phyloP scores from a whole-genome alignment of 2,329 filamentous ascomycete species.

The Emmonsia crescens region DNA sequence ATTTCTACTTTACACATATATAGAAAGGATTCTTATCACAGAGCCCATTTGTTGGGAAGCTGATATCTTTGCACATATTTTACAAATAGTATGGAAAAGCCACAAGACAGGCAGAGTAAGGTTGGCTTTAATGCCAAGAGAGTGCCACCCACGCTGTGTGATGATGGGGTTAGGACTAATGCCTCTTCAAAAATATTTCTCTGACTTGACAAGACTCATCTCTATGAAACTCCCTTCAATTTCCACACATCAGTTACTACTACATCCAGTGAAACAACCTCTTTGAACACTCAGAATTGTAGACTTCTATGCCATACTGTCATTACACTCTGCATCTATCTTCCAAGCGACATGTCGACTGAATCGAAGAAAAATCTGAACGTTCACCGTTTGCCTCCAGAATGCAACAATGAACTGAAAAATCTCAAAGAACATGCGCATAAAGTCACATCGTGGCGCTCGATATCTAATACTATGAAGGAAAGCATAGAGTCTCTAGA shows the following conservation, averaged over 20 bases:
- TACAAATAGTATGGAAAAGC: background rate
- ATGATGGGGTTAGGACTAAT: background rate
- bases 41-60: background rate
- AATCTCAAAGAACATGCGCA: background rate
- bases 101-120: background rate
- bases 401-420: background rate
- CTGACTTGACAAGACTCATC: background rate
- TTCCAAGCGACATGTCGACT: background rate
- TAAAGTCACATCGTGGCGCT: background rate
- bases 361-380: background rate
- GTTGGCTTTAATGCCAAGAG: background rate
- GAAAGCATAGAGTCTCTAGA: background rate
- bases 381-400: background rate
- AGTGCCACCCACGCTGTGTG: background rate
- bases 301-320: background rate
- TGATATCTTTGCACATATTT: background rate
- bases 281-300: background rate
- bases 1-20: background rate
- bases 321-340: background rate
- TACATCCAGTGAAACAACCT: background rate
- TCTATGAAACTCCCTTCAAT: background rate
- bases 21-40: background rate
- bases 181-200: background rate
- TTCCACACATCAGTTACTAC: background rate
- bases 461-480: background rate